Percentiles rank a stretch among this genome's conserved stretches.
Evolutionary conservation across 441 rosid species (phyloP).

Genomic region (Mallotus japonicus): DNA sequence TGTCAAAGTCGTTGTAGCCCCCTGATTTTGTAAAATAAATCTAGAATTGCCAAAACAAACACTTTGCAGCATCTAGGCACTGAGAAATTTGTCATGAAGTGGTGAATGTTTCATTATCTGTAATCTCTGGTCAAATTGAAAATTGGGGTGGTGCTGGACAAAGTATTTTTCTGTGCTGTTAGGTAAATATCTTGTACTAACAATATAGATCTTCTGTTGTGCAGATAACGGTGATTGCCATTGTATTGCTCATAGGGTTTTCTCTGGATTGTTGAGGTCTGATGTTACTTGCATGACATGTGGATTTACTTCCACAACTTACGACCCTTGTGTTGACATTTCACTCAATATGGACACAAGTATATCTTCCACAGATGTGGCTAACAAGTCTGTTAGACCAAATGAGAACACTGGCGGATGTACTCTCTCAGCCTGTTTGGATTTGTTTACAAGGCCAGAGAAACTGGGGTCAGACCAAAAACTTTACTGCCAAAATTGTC

Average conservation of each 20-base stretch:
- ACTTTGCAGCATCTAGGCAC: neutral
- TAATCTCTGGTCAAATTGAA: neutral
- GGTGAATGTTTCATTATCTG: neutral
- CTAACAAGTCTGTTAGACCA: conserved; percentile 41
- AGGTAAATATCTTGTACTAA: conserved; percentile 21
- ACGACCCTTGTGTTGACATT: conserved; percentile 82
- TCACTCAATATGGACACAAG: conserved; percentile 65
- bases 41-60: conserved; percentile 2
- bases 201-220: conserved; percentile 23
- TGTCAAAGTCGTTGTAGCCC: too few relatives aligned
- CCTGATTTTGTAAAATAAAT: neutral
- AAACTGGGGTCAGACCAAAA: conserved; percentile 82
- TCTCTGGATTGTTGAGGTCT: conserved; percentile 84
- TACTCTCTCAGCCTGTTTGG: conserved; percentile 71
- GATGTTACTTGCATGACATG: conserved; percentile 79
- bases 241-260: conserved; percentile 80
- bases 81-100: neutral
- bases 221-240: conserved; percentile 75
- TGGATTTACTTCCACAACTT: conserved; percentile 80
- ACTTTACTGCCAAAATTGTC: conserved; percentile 70
- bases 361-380: conserved; percentile 30
- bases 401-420: conserved; percentile 41
- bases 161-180: neutral
- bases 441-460: conserved; percentile 75
- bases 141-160: neutral